Evolutionary conservation across 2,329 filamentous ascomycete genomes (phyloP).

Genomic region (Penicillium occitanis): DNA sequence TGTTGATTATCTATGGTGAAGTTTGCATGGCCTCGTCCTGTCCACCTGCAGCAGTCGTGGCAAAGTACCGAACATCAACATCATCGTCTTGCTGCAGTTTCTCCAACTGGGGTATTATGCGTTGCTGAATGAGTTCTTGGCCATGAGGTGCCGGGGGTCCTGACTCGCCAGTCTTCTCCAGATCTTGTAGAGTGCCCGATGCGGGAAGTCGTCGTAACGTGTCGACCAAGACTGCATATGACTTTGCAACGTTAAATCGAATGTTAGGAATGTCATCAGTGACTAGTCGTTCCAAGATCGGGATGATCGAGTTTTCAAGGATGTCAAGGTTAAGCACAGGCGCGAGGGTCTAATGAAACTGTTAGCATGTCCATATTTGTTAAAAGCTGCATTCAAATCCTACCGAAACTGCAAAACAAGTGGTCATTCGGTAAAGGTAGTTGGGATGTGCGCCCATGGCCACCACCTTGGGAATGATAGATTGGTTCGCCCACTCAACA

Average conservation of each 20-base stretch:
- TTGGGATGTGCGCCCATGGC: conserved; percentile 98
- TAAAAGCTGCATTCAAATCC: conserved; percentile 39
- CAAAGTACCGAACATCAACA: conserved; percentile 97
- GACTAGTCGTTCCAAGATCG: conserved; percentile 93
- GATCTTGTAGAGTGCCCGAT: conserved; percentile 77
- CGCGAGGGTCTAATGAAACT: conserved; percentile 71
- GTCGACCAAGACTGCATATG: conserved; percentile 83
- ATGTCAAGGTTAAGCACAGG: conserved; percentile 91
- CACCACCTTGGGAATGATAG: conserved; percentile 98
- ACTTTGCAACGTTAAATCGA: conserved; percentile 98
- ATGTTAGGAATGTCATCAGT: conserved; percentile 97
- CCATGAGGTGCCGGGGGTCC: conserved; percentile 65
- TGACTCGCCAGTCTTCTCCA: conserved; percentile 72
- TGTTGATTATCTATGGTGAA: conserved; percentile 40
- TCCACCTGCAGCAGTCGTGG: conserved; percentile 74
- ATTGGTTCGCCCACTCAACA: conserved; percentile 93
- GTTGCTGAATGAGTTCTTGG: conserved; percentile 77
- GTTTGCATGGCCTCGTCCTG: conserved; percentile 57
- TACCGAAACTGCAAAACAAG: conserved; percentile 98
- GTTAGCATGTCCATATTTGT: conserved; percentile 29
- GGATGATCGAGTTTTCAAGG: conserved; percentile 87
- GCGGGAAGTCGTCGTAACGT: conserved; percentile 90
- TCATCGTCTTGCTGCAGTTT: conserved; percentile 97
- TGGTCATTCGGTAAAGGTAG: conserved; percentile 99
- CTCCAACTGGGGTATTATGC: conserved; percentile 84